Conservation (phyloP, 1,284 basidiomycete species). For the Mycena citricolor region DNA sequence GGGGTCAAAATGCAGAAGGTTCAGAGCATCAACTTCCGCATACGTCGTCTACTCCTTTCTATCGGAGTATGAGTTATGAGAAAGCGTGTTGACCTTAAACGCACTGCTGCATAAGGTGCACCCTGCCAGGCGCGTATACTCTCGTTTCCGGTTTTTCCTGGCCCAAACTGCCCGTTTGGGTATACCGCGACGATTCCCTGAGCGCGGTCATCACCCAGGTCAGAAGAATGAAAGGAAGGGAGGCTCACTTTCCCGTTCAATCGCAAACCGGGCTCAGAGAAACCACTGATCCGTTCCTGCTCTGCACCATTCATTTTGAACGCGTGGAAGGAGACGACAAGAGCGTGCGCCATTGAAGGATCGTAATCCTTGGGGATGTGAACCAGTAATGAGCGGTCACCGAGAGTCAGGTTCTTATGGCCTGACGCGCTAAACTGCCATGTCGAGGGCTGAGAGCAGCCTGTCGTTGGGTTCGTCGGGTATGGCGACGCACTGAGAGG, state of each 20-base stretch:
- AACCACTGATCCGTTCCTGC: conserved; percentile 21
- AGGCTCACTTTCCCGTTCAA: conserved; percentile 22
- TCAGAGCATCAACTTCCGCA: neutral
- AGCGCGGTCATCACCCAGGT: neutral
- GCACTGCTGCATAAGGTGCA: conserved; percentile 23
- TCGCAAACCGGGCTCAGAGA: conserved; percentile 17
- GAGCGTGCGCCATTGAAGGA: conserved; percentile 14
- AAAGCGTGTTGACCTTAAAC: neutral
- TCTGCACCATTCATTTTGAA: conserved; percentile 12
- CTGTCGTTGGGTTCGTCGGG: conserved; percentile 7
- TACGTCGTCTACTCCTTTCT: conserved; percentile 25
- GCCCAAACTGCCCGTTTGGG: conserved; percentile 22
- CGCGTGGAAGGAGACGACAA: conserved; percentile 23
- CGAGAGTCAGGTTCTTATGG: conserved; percentile 21
- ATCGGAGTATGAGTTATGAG: neutral
- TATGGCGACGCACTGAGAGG: neutral
- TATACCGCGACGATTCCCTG: conserved; percentile 25
- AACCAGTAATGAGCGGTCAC: conserved; percentile 24
- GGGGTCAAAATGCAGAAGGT: neutral
- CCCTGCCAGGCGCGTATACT: conserved; percentile 22
- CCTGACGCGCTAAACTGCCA: conserved; percentile 12
- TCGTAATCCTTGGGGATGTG: conserved; percentile 22
- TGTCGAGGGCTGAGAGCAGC: conserved; percentile 6
- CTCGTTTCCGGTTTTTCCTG: conserved; percentile 21
- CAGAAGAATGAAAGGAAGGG: neutral